A percentile compares a stretch with the other conserved stretches of the same genome.
Evolutionary conservation across 768 basidiomycete genomes (phyloP).

Genomic region (Rossbeevera mucosa): DNA sequence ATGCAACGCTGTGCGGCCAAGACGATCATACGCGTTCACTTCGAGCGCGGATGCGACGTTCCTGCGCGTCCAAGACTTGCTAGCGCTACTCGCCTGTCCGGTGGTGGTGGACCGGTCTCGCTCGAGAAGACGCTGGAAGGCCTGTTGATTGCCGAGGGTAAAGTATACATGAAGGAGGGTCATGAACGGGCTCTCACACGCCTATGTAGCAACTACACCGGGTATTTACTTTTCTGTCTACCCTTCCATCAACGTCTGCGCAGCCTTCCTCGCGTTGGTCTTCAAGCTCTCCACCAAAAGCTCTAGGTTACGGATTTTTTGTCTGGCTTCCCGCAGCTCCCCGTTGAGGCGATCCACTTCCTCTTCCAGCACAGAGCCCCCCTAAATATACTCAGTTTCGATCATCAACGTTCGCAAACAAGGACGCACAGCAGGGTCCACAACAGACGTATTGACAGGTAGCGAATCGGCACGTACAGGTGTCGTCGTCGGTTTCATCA

Average conservation of each 20-base stretch:
- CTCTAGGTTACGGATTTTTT: background rate
- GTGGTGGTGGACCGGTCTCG: constrained; percentile 35
- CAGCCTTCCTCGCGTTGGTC: background rate
- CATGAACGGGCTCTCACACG: too few species aligned
- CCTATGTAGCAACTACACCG: too few species aligned
- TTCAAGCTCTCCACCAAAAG: background rate
- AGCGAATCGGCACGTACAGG: background rate
- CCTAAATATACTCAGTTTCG: background rate
- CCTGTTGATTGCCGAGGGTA: constrained; percentile 63
- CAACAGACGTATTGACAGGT: background rate
- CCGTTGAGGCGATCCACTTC: background rate
- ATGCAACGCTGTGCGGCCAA: constrained; percentile 79
- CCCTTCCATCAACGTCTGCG: background rate
- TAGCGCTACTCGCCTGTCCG: constrained; percentile 35
- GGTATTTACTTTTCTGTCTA: background rate
- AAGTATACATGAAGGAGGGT: constrained; percentile 79
- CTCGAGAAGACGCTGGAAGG: constrained; percentile 73
- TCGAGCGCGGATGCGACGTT: constrained; percentile 39
- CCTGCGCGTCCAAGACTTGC: constrained; percentile 56
- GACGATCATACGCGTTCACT: constrained; percentile 66
- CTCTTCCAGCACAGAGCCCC: background rate
- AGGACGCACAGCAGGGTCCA: background rate
- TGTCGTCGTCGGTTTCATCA: constrained; percentile 4
- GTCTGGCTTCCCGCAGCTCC: background rate
- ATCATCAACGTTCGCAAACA: background rate